Conservation (phyloP, 208 protist genomes). For the Crithidia sp. region DNA sequence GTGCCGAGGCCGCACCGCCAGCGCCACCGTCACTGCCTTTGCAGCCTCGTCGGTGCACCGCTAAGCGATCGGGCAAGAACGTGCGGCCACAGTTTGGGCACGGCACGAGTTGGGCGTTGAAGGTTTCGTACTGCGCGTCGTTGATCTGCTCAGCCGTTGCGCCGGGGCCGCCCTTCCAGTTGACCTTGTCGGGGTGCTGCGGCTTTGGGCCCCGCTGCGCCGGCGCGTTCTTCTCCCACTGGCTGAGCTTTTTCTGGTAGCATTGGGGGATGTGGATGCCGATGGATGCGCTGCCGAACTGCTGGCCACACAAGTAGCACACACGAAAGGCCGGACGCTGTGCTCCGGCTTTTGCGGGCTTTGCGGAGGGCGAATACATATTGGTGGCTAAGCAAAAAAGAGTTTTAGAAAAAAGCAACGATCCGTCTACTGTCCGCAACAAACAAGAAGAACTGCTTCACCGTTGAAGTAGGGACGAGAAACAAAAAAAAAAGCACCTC, state of each 20-base stretch:
- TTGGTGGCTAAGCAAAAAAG: neutral
- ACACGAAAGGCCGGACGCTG: slow-evolving; percentile 65
- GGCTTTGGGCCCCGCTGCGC: slow-evolving; percentile 71
- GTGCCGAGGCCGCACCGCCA: slow-evolving; percentile 1
- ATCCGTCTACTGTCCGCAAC: no score
- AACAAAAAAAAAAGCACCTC: no score
- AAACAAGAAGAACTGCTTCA: no score
- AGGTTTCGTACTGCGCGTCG: slow-evolving; percentile 81
- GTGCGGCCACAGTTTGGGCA: slow-evolving; percentile 87
- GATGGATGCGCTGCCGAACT: slow-evolving; percentile 90
- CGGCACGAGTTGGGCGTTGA: slow-evolving; percentile 76
- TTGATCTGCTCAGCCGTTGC: slow-evolving; percentile 57
- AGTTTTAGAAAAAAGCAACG: neutral
- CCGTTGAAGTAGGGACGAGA: no score
- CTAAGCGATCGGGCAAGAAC: slow-evolving; percentile 92
- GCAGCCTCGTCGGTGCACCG: slow-evolving; percentile 88
- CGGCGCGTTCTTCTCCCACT: slow-evolving; percentile 77
- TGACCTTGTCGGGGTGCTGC: slow-evolving; percentile 76
- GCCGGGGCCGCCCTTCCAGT: slow-evolving; percentile 59
- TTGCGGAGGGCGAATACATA: slow-evolving; percentile 7
- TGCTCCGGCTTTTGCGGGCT: slow-evolving; percentile 5
- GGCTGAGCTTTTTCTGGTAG: slow-evolving; percentile 82
- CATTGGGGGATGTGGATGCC: slow-evolving; percentile 93
- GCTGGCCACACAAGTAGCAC: slow-evolving; percentile 90
- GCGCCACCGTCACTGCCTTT: slow-evolving; percentile 41